Evolutionary conservation across 2,329 filamentous ascomycete genomes (phyloP), one percentile per base, ranked within the genome.

Genomic region (Sarocladium oryzae): DNA sequence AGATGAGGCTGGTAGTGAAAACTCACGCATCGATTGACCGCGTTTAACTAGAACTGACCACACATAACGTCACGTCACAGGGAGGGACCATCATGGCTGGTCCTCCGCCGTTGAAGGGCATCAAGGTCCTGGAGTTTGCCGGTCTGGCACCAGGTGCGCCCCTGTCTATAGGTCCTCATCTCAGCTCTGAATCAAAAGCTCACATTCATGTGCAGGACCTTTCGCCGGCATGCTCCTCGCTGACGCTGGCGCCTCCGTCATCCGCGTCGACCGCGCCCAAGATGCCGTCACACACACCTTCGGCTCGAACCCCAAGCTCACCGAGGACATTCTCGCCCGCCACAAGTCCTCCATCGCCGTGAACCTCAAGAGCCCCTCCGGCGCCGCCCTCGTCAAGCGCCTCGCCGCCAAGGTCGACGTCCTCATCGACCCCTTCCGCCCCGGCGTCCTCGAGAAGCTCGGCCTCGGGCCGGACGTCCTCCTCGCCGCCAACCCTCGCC

Each of bases 361-460:
- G 2, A 81, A 96, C 69, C 78, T 96, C 50, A 95, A 93, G 63
- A 77, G 79, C 0, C 58, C 78, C 0, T 59, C 68, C 1, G 90
- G 88, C 6, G 64, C 83, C 11, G 74, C 75, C 1, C 72, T 96
- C 6, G 68, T 96, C 50, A 83, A 82, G 54, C 71, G 76, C 2
- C 75, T 96, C 1, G 32, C 67, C 71, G 15, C 82, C 52, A 87
- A 92, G 64, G 74, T 93, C 35, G 92, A 97, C 68, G 75, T 96
- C 32, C 68, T 97, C 24, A 93, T 97, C 66, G 93, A 97, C 66
- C 92, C 93, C 0, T 97, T 90, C 73, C 87, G 92, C 0, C 92
- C 92, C 0, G 89, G 90, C 32, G 89, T 96, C 1, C 78, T 97
- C 2, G 92, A 97, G 69, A 87, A 85, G 49, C 80, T 92, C 9